Base-by-base conservation (phyloP, 2,329 filamentous ascomycete genomes). In the Xylariomycetidae sp. region DNA sequence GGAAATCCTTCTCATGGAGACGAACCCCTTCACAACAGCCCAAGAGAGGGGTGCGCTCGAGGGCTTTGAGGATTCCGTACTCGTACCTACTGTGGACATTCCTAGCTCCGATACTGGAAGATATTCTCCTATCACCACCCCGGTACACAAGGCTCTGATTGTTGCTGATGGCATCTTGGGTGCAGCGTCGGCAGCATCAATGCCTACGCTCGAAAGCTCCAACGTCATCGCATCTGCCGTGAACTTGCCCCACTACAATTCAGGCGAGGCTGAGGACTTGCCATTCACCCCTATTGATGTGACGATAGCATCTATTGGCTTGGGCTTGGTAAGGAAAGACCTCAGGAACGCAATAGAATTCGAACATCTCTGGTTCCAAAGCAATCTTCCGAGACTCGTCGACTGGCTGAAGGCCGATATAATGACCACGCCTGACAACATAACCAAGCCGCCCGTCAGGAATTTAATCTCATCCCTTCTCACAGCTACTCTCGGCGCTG, bases 141-240 rank as follows among this genome's bases (percentile, higher is more conserved):
- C 90, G 0, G 88, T 96, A 1, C 90, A 97, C 54, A 85, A 82
- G 53, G 78, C 82, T 1, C 61, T 96, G 12, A 50, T 96, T 8
- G 73, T 94, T 7, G 80, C 79, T 0, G 73, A 85, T 30, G 88
- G 87, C 0, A 62, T 94, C 3, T 64, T 75, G 33, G 87, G 84
- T 6, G 77, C 83, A 1, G 68, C 81, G 5, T 66, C 72, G 2
- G 46, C 76, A 6, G 57, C 72, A 5, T 51, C 64, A 7, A 52
- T 74, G 29, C 60, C 67, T 13, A 40, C 65, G 22, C 30, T 62
- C 2, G 54, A 61, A 38, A 56, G 55, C 46, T 43, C 52, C 40
- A 60, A 60, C 34, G 63, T 60, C 40, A 73, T 74, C 49, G 67
- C 58, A 48, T 72, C 63, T 32, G 80, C 76, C 4, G 69, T 86